A percentile compares a stretch with the other conserved stretches of the same genome.
Evolutionary conservation across 805 yeast species (phyloP).

Genomic region (Saccharomycopsis lassenensis): DNA sequence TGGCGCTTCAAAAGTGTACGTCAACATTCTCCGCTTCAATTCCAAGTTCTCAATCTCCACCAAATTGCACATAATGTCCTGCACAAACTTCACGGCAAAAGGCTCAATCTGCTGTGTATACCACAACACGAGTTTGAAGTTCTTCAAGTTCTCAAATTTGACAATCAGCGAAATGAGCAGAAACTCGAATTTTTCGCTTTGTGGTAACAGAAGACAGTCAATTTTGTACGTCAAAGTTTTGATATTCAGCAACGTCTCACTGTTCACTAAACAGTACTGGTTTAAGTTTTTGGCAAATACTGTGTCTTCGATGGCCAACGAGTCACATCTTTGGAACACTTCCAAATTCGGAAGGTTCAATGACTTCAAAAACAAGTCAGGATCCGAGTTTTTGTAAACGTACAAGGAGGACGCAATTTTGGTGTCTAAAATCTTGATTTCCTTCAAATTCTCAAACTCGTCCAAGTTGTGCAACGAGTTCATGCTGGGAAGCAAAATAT

Average conservation of each 20-base stretch:
- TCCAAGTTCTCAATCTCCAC: conserved; percentile 11
- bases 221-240: conserved; percentile 12
- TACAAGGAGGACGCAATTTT: too few relatives aligned
- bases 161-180: conserved; percentile 4
- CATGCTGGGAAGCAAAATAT: conserved; percentile 6
- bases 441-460: conserved; percentile 4
- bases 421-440: conserved; percentile 1
- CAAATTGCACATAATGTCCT: conserved; percentile 5
- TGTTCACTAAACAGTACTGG: background rate
- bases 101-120: conserved; percentile 14
- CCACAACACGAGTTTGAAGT: conserved; percentile 14
- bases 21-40: conserved; percentile 12
- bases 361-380: background rate
- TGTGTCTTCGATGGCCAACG: conserved; percentile 15
- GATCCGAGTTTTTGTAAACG: conserved; percentile 5
- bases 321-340: conserved; percentile 4
- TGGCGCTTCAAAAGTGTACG: conserved; percentile 10
- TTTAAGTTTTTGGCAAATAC: conserved; percentile 3
- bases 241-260: conserved; percentile 3
- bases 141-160: conserved; percentile 6
- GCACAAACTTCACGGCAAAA: conserved; percentile 8
- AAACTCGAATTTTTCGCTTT: conserved; percentile 12
- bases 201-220: conserved; percentile 10
- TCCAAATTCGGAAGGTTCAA: conserved; percentile 1
- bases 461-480: conserved; percentile 8